These are phyloP conservation scores for Lathyrus oleraceus DNA, from an alignment of 306 rosid genomes.

Conservation along the genomic window DNA sequence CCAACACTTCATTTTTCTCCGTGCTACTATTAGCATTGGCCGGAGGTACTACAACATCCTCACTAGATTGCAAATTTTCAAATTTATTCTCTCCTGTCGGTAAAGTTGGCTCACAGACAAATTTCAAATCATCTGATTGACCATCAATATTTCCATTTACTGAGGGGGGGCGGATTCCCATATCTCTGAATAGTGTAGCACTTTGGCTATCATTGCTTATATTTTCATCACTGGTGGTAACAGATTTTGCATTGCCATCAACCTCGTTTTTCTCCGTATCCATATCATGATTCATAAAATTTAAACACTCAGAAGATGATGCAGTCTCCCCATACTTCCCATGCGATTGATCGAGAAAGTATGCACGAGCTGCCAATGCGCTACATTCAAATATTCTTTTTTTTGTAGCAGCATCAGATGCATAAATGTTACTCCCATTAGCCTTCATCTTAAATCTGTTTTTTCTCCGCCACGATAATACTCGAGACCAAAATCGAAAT, in stretches of 20 bases:
- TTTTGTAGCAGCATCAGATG: constrained; percentile 52
- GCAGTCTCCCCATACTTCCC: constrained; percentile 50
- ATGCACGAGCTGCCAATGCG: constrained; percentile 66
- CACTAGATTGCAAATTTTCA: constrained; percentile 39
- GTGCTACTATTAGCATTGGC: constrained; percentile 31
- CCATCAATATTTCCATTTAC: constrained; percentile 37
- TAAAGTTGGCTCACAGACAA: constrained; percentile 31
- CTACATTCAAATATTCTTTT: constrained; percentile 75
- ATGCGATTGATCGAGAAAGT: constrained; percentile 58
- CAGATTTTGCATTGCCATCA: constrained; percentile 43
- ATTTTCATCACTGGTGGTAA: constrained; percentile 32
- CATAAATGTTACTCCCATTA: constrained; percentile 51
- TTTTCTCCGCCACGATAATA: constrained; percentile 52
- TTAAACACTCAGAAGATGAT: constrained; percentile 39
- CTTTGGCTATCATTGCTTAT: constrained; percentile 33
- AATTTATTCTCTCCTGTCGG: constrained; percentile 40
- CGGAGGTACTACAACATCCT: constrained; percentile 37
- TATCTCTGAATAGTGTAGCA: constrained; percentile 32
- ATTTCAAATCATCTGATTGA: constrained; percentile 32
- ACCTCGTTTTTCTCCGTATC: constrained; percentile 47
- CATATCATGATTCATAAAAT: constrained; percentile 46
- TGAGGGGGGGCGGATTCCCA: constrained; percentile 28
- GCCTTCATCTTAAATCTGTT: constrained; percentile 66
- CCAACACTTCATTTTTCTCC: constrained; percentile 42
- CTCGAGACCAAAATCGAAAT: constrained; percentile 70